Conservation (phyloP, 768 basidiomycete species). For the Mycena alexandri region DNA sequence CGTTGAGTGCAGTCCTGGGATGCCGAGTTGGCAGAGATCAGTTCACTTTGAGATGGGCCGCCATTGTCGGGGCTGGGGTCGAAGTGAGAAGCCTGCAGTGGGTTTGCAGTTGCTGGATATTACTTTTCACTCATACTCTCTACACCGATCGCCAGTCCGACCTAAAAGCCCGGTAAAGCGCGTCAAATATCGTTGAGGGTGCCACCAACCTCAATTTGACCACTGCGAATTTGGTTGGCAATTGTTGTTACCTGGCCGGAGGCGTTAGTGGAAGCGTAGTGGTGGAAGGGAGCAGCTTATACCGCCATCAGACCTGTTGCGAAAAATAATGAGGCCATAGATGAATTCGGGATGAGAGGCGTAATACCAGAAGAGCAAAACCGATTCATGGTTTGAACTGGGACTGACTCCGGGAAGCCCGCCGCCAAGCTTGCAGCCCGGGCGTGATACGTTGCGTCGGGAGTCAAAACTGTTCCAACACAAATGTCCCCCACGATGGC, state of each 20-base stretch:
- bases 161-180: slow-evolving; percentile 25
- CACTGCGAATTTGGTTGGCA: slow-evolving; percentile 79
- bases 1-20: slow-evolving; percentile 75
- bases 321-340: background rate
- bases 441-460: slow-evolving; percentile 76
- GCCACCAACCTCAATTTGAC: slow-evolving; percentile 71
- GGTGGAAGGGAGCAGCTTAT: background rate
- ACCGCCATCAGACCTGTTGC: slow-evolving; percentile 75
- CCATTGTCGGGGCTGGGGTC: slow-evolving; percentile 71
- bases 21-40: slow-evolving; percentile 65
- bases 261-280: background rate
- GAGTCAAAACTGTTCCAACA: slow-evolving; percentile 81
- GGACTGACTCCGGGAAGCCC: slow-evolving; percentile 83
- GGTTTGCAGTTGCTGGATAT: slow-evolving; percentile 35
- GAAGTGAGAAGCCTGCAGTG: slow-evolving; percentile 1
- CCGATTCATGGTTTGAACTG: slow-evolving; percentile 80
- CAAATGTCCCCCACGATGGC: slow-evolving; percentile 80
- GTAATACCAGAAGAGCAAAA: slow-evolving; percentile 77
- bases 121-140: slow-evolving; percentile 89
- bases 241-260: slow-evolving; percentile 65
- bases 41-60: slow-evolving; percentile 70
- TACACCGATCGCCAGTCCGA: slow-evolving; percentile 85
- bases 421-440: slow-evolving; percentile 83
- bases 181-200: no score
- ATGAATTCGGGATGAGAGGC: background rate